Conservation (phyloP, 2,329 filamentous ascomycete species). For the Clarireedia homoeocarpa region DNA sequence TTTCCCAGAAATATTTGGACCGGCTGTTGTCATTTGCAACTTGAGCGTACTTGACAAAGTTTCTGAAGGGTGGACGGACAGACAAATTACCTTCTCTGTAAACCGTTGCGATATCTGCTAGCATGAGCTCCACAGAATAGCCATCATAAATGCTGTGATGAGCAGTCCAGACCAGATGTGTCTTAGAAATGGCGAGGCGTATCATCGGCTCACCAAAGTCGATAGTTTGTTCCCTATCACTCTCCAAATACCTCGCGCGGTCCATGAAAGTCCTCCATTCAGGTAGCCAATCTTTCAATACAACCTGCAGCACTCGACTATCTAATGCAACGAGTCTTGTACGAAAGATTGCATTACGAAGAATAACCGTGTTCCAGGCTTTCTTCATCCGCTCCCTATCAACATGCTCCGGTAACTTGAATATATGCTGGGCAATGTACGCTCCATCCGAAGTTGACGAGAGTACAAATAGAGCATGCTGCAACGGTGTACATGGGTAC, state of each 20-base stretch:
- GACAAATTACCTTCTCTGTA: too few relatives aligned
- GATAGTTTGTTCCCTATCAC: too few relatives aligned
- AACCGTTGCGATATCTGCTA: slow-evolving; percentile 13
- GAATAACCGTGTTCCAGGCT: slow-evolving; percentile 19
- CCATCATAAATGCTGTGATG: slow-evolving; percentile 57
- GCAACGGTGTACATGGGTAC: slow-evolving; percentile 32
- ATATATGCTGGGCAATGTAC: slow-evolving; percentile 29
- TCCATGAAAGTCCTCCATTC: not conserved
- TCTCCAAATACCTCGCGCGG: too few relatives aligned
- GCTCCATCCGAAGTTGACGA: slow-evolving; percentile 26
- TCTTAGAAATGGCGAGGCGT: too few relatives aligned
- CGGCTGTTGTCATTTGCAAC: too few relatives aligned
- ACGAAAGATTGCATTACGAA: not conserved
- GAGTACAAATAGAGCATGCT: slow-evolving; percentile 33
- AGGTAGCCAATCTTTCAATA: too few relatives aligned
- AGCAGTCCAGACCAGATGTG: slow-evolving; percentile 3
- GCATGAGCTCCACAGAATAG: slow-evolving; percentile 43
- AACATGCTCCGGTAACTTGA: not conserved
- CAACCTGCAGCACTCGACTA: too few relatives aligned
- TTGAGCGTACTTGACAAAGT: slow-evolving; percentile 31
- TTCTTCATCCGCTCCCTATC: not conserved
- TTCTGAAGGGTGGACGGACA: not conserved
- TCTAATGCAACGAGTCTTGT: not conserved
- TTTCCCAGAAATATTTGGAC: too few relatives aligned
- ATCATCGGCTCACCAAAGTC: too few relatives aligned